phyloP scores from a whole-genome alignment of 805 yeast species.

The Brettanomyces naardenensis region DNA sequence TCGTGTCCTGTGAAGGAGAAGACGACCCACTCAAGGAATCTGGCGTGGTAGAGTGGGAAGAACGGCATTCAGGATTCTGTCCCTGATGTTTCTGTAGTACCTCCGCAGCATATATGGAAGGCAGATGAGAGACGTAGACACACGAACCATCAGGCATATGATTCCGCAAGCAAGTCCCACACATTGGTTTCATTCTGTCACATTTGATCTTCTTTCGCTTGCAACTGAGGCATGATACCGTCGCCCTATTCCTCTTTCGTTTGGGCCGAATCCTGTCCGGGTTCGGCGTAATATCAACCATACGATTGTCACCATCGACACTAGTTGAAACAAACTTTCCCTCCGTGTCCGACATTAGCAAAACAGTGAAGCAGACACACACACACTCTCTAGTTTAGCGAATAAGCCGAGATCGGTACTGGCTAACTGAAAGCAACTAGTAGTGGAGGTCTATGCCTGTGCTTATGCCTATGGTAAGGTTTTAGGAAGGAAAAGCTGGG shows the following conservation, averaged over 20 bases:
- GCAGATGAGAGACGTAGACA: constrained; percentile 12
- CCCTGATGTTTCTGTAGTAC: constrained; percentile 2
- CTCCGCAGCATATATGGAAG: constrained; percentile 3
- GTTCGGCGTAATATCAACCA: constrained; percentile 9
- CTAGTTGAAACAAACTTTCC: constrained; percentile 11
- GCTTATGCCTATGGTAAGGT: too few relatives aligned
- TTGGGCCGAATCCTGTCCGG: constrained; percentile 1
- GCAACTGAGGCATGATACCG: constrained; percentile 33
- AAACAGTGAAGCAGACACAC: too few relatives aligned
- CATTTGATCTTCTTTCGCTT: constrained; percentile 42
- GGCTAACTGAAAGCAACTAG: too few relatives aligned
- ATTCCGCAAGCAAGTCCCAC: constrained; percentile 25
- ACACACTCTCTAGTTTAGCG: too few relatives aligned
- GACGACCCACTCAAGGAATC: background rate
- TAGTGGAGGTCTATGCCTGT: too few relatives aligned
- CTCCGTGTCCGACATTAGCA: too few relatives aligned
- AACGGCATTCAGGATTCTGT: background rate
- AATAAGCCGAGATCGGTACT: too few relatives aligned
- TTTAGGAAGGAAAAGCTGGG: too few relatives aligned
- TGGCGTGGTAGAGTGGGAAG: background rate
- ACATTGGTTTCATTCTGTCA: constrained; percentile 27
- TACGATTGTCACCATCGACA: constrained; percentile 11
- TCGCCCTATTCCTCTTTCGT: constrained; percentile 39
- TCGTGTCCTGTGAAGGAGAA: too few relatives aligned
- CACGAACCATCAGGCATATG: constrained; percentile 16